Percentiles rank a stretch among this genome's conserved stretches.
phyloP scores from a whole-genome alignment of 176 grass and related monocot species.

The Oryza longistaminata region DNA sequence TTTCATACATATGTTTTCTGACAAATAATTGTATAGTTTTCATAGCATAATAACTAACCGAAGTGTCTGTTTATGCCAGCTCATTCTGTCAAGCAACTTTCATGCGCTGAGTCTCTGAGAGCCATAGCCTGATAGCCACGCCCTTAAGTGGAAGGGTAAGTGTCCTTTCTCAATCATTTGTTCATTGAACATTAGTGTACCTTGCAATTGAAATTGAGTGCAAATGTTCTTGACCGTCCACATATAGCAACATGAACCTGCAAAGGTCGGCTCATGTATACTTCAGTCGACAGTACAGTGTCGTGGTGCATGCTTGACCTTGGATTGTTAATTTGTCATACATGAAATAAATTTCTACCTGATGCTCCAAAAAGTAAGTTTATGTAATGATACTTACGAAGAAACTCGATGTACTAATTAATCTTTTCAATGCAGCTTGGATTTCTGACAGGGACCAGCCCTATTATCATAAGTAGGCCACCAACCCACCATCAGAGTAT shows the following conservation, averaged over 20 bases:
- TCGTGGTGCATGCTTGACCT: conserved; percentile 32
- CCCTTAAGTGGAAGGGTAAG: background rate
- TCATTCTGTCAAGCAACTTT: background rate
- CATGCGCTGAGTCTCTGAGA: background rate
- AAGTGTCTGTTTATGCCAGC: background rate
- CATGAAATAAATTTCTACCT: conserved; percentile 23
- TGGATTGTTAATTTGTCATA: conserved; percentile 22
- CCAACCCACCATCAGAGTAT: conserved; percentile 28
- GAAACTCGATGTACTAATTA: background rate
- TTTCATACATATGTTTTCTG: background rate
- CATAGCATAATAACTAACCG: background rate
- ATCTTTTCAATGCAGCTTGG: conserved; percentile 39
- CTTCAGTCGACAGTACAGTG: conserved; percentile 9
- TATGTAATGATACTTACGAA: background rate
- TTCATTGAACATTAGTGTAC: conserved; percentile 36
- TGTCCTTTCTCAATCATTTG: conserved; percentile 32
- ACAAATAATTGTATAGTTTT: background rate
- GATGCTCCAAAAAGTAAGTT: background rate
- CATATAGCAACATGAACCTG: conserved; percentile 12
- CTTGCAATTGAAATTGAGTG: conserved; percentile 15
- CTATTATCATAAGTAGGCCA: conserved; percentile 40
- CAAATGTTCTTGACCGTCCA: conserved; percentile 15
- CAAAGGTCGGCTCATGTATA: conserved; percentile 4
- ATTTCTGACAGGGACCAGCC: conserved; percentile 47
- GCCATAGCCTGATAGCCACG: background rate